phyloP scores from a whole-genome alignment of 768 basidiomycete genomes.

The Chalciporus sphaerocephalus region DNA sequence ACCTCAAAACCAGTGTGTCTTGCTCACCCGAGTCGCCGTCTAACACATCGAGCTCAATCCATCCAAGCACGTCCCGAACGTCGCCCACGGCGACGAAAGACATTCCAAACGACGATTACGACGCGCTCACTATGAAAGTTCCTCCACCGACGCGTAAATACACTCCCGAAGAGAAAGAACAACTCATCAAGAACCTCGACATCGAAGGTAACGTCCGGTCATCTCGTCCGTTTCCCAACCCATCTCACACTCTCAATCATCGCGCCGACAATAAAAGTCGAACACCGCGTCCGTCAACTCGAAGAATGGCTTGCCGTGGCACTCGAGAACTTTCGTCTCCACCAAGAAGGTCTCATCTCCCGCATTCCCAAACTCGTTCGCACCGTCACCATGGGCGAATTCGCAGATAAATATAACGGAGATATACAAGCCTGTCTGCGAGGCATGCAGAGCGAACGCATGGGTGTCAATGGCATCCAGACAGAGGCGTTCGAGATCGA shows the following conservation, averaged over 20 bases:
- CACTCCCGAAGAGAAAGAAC: constrained; percentile 67
- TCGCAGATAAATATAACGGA: constrained; percentile 73
- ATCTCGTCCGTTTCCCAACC: background rate
- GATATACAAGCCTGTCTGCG: constrained; percentile 68
- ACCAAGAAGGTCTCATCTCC: constrained; percentile 69
- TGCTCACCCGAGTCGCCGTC: background rate
- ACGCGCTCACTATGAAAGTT: constrained; percentile 18
- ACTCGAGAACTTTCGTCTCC: constrained; percentile 68
- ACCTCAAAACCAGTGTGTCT: background rate
- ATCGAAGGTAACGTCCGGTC: constrained; percentile 56
- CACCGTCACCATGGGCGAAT: constrained; percentile 68
- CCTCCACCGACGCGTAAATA: constrained; percentile 33
- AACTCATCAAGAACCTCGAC: constrained; percentile 72
- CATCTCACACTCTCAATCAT: background rate
- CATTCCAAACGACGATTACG: background rate
- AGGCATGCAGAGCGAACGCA: constrained; percentile 61
- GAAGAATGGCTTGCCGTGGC: constrained; percentile 70
- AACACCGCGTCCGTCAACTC: constrained; percentile 70
- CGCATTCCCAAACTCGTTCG: constrained; percentile 75
- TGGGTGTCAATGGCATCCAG: constrained; percentile 40
- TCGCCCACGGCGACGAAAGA: background rate
- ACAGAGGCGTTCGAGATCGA: constrained; percentile 55
- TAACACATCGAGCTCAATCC: constrained; percentile 1
- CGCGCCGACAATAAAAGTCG: constrained; percentile 41
- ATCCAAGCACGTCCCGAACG: background rate